A percentile compares a stretch with the other conserved stretches of the same genome.
Evolutionary conservation across 78 protist genomes (phyloP).

Genomic region (Dictyostelium capitatum): DNA sequence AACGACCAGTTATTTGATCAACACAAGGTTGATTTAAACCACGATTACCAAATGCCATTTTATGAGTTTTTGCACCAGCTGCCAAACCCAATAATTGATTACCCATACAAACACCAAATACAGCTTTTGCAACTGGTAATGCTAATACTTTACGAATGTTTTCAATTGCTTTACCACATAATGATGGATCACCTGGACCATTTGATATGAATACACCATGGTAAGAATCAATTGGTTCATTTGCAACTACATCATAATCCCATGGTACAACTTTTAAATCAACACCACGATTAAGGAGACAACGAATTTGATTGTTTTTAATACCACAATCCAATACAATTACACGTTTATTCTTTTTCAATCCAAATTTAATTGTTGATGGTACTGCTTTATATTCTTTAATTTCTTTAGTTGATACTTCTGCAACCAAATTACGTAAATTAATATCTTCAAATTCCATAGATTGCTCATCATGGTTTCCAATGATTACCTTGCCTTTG

Average conservation of each 20-base stretch:
- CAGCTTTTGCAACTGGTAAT: slow-evolving; percentile 39
- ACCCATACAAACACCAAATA: slow-evolving; percentile 98
- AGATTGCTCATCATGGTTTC: slow-evolving; percentile 75
- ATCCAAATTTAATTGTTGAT: neutral
- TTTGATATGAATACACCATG: slow-evolving; percentile 96
- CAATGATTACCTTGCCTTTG: slow-evolving; percentile 93
- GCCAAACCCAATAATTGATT: slow-evolving; percentile 96
- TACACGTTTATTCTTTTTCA: slow-evolving; percentile 70
- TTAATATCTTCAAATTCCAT: slow-evolving; percentile 88
- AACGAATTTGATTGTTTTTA: slow-evolving; percentile 93
- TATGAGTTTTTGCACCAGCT: slow-evolving; percentile 94
- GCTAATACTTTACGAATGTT: slow-evolving; percentile 82
- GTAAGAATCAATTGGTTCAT: slow-evolving; percentile 50
- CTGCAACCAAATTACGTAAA: slow-evolving; percentile 61
- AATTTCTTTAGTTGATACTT: slow-evolving; percentile 78
- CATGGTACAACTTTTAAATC: slow-evolving; percentile 96
- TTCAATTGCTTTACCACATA: slow-evolving; percentile 83
- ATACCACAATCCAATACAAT: slow-evolving; percentile 97
- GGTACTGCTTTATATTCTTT: slow-evolving; percentile 26
- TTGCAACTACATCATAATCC: slow-evolving; percentile 91
- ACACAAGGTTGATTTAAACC: slow-evolving; percentile 97
- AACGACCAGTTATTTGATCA: slow-evolving; percentile 85
- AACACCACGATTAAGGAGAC: slow-evolving; percentile 91
- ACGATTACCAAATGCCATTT: slow-evolving; percentile 97
- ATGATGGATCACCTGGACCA: slow-evolving; percentile 97